phyloP scores from a whole-genome alignment of 495 filamentous ascomycete species.

The Cudoniella acicularis region DNA sequence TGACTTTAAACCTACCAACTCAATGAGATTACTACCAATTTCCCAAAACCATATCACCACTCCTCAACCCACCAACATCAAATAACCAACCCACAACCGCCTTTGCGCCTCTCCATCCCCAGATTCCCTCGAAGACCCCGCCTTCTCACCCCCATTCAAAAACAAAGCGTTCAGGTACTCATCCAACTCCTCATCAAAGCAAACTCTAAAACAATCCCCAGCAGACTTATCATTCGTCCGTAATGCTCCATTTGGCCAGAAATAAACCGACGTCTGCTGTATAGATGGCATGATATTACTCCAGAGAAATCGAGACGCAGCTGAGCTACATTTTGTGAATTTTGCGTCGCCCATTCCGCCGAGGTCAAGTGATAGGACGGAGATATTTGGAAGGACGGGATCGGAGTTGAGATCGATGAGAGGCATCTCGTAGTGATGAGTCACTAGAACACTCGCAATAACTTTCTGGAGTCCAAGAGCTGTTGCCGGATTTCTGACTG shows the following conservation, averaged over 20 bases:
- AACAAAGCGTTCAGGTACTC: background rate
- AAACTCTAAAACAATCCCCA: background rate
- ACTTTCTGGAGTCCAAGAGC: background rate
- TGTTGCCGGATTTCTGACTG: background rate
- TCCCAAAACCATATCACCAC: background rate
- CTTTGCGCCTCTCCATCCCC: background rate
- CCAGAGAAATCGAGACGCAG: background rate
- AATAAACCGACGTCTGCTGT: background rate
- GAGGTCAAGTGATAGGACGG: background rate
- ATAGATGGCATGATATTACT: background rate
- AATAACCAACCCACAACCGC: background rate
- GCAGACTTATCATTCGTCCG: background rate
- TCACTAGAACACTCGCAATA: background rate
- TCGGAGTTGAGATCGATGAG: background rate
- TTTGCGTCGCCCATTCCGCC: background rate
- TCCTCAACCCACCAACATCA: background rate
- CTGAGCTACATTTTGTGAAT: background rate
- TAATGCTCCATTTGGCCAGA: background rate
- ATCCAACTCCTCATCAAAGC: background rate
- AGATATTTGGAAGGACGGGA: background rate
- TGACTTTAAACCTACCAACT: background rate
- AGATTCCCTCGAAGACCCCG: background rate
- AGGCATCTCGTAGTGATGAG: background rate
- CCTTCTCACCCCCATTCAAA: background rate
- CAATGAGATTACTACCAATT: background rate